Evolutionary conservation across 305 asterid species (phyloP), one percentile per base, ranked within the genome.

Genomic region (Fraxinus nigra): DNA sequence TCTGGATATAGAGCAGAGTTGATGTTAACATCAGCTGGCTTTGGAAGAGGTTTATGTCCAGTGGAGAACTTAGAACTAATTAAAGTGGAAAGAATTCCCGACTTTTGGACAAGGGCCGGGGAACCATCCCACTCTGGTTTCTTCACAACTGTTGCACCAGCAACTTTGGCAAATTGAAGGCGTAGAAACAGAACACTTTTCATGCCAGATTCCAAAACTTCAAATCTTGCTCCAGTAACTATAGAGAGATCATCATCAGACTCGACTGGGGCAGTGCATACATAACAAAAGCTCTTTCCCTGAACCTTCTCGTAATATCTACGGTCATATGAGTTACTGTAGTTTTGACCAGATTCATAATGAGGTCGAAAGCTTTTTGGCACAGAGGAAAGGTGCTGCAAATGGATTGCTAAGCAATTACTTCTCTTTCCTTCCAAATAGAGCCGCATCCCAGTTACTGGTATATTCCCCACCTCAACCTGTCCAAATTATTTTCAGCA

Each of bases 1-100:
- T 92, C 93, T 5, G 93, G 98, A 85, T 89, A 93, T 32, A 93
- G 24, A 78, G 93, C 98, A 69, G 98, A 93, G 85, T 93, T 93
- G 26, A 93, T 77, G 80, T 91, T 83, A 10, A 93, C 88, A 79
- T 89, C 93, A 32, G 96, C 88, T 72, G 92, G 94, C 79, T 85
- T 85, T 3, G 97, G 96, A 24, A 88, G 89, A 75, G 93, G 90
- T 61, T 86, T 93, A 83, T 93, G 92, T 79, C 78, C 84, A 7
- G 87, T 79, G n/a, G 96, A 89, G 76, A 93, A 91, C 24, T 80
- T 88, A 7, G 86, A 85, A 77, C 93, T 90, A 4, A 93, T 87
- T 63, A 93, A 63, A 35, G 91, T 87, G n/a, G 97, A 91, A 78
- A 93, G 79, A 30, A 93, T 89, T 82, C 97, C 95, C 0, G 98